Percentiles rank a stretch among this genome's conserved stretches.
Evolutionary conservation across 768 basidiomycete genomes (phyloP).

Genomic region (Lactarius vividus): DNA sequence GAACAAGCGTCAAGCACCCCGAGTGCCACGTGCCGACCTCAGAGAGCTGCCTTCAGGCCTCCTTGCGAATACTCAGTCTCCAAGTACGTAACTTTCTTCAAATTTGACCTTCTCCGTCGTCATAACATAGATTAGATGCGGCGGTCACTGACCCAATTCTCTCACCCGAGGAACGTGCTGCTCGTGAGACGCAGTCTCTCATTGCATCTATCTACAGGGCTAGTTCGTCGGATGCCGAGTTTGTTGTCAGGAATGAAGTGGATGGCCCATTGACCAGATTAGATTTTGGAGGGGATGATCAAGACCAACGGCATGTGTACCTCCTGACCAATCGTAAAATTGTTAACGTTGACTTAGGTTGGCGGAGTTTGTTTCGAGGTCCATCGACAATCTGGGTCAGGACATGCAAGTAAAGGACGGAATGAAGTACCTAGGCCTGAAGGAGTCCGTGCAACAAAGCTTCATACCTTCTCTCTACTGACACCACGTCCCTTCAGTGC

Average conservation of each 20-base stretch:
- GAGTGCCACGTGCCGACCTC: neutral
- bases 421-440: constrained; percentile 50
- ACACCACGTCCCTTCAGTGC: constrained; percentile 36
- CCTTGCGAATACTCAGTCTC: constrained; percentile 20
- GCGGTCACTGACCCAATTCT: constrained; percentile 9
- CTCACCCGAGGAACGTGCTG: constrained; percentile 16
- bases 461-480: neutral
- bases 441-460: constrained; percentile 39
- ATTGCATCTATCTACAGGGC: neutral
- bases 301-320: constrained; percentile 44
- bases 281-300: constrained; percentile 59
- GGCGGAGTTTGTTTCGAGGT: constrained; percentile 58
- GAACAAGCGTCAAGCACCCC: constrained; percentile 18
- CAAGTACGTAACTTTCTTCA: constrained; percentile 5
- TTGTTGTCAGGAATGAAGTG: constrained; percentile 49
- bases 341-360: constrained; percentile 39
- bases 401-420: constrained; percentile 52
- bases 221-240: constrained; percentile 29
- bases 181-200: constrained; percentile 8
- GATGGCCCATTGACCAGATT: constrained; percentile 48
- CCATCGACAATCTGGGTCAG: constrained; percentile 56
- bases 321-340: neutral
- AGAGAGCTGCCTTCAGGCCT: constrained; percentile 20
- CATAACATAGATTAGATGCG: constrained; percentile 7
- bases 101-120: neutral